Evolutionary conservation across 2,329 filamentous ascomycete genomes (phyloP).

Genomic region (Blumeria hordei): DNA sequence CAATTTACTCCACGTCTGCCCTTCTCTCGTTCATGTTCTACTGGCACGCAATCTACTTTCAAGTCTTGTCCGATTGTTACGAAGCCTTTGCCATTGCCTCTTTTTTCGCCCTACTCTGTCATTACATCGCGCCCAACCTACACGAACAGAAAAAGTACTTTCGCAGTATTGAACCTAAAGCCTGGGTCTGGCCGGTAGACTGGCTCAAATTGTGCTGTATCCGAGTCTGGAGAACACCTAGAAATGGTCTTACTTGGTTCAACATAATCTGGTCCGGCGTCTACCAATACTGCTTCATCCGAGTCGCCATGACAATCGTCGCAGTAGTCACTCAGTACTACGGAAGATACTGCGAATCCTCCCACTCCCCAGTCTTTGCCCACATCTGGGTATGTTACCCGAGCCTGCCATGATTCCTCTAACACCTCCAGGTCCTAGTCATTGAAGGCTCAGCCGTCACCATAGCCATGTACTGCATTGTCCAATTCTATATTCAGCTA

Average conservation of each 20-base stretch:
- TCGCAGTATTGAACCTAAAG: slow-evolving; percentile 37
- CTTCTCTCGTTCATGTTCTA: slow-evolving; percentile 55
- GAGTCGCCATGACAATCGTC: slow-evolving; percentile 55
- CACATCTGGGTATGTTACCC: slow-evolving; percentile 49
- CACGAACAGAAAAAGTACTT: slow-evolving; percentile 71
- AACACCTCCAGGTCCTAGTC: slow-evolving; percentile 26
- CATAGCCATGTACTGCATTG: slow-evolving; percentile 70
- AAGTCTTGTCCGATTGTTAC: slow-evolving; percentile 63
- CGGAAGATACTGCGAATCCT: slow-evolving; percentile 53
- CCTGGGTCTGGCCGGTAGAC: slow-evolving; percentile 50
- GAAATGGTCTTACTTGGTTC: slow-evolving; percentile 72
- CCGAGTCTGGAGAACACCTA: slow-evolving; percentile 48
- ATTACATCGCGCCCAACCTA: slow-evolving; percentile 54
- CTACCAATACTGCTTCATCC: slow-evolving; percentile 70
- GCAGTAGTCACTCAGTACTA: slow-evolving; percentile 49
- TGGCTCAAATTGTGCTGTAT: slow-evolving; percentile 46
- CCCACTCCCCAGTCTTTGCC: slow-evolving; percentile 53
- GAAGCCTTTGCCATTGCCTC: slow-evolving; percentile 73
- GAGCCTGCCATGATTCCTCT: slow-evolving; percentile 1
- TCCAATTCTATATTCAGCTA: slow-evolving; percentile 69
- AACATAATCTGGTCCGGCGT: slow-evolving; percentile 65
- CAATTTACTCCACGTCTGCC: slow-evolving; percentile 51
- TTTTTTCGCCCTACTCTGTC: slow-evolving; percentile 64
- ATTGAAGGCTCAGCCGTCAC: slow-evolving; percentile 51
- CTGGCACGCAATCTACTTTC: slow-evolving; percentile 55